phyloP scores from a whole-genome alignment of 1,284 basidiomycete species.

The Ceratobasidium papillatum region DNA sequence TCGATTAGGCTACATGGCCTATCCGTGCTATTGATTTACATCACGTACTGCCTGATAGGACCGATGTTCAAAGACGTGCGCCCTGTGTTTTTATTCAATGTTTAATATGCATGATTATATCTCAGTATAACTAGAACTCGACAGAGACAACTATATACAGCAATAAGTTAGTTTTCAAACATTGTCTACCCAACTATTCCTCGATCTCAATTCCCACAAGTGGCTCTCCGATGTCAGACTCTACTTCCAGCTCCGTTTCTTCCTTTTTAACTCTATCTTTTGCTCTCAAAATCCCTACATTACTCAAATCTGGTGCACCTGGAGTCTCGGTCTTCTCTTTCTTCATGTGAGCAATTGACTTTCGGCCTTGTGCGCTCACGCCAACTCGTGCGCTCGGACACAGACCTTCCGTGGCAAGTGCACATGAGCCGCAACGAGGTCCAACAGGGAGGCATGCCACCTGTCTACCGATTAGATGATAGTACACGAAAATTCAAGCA shows the following conservation, averaged over 20 bases:
- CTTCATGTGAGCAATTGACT: constrained; percentile 41
- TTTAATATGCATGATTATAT: no score
- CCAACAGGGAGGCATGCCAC: constrained; percentile 83
- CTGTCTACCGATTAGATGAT: constrained; percentile 52
- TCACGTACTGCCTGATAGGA: no score
- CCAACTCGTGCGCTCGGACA: constrained; percentile 67
- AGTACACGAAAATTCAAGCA: not conserved
- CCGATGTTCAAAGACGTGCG: no score
- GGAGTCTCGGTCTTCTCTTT: constrained; percentile 10
- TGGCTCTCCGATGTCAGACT: constrained; percentile 3
- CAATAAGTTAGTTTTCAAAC: no score
- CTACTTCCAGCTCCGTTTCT: not conserved
- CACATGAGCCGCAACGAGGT: constrained; percentile 82
- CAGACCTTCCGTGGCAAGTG: constrained; percentile 61
- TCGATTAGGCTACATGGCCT: no score
- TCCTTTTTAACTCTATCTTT: not conserved
- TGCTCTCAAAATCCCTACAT: not conserved
- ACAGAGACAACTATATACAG: no score
- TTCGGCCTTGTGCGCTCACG: constrained; percentile 34
- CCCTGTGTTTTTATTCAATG: no score
- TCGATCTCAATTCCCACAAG: constrained; percentile 18
- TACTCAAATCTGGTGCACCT: not conserved
- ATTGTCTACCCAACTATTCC: no score
- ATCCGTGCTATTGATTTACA: no score
- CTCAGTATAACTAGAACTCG: no score